Percentiles rank a stretch among this genome's conserved stretches.
These are phyloP conservation scores for Capsella bursapastoris DNA, from an alignment of 345 rosid genomes.

Conservation along the genomic window DNA sequence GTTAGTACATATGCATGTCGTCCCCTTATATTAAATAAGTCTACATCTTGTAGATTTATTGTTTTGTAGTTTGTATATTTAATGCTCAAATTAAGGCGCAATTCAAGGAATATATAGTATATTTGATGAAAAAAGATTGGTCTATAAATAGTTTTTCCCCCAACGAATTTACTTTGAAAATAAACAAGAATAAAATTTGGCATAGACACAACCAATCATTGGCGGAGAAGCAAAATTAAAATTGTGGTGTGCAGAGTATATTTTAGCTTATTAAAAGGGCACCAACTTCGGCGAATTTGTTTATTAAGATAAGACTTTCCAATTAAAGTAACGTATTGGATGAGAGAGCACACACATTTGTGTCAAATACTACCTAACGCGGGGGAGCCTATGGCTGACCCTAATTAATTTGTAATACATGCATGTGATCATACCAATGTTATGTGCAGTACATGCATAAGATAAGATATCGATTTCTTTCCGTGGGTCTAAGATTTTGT, in stretches of 20 bases:
- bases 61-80: neutral
- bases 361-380: conserved; percentile 32
- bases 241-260: too few relatives aligned
- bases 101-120: conserved; percentile 43
- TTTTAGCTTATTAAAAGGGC: neutral
- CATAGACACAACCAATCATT: conserved; percentile 33
- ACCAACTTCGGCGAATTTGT: conserved; percentile 25
- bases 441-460: conserved; percentile 5
- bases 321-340: conserved; percentile 38
- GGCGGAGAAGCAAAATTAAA: neutral
- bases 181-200: neutral
- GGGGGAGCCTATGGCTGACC: conserved; percentile 3
- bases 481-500: conserved; percentile 43
- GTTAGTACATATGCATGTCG: neutral
- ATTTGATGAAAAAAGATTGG: conserved; percentile 10
- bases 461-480: conserved; percentile 37
- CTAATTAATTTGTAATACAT: conserved; percentile 24
- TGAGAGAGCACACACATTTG: conserved; percentile 10
- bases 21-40: neutral
- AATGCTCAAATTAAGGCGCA: conserved; percentile 60
- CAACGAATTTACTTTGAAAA: neutral
- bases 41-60: neutral
- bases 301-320: conserved; percentile 36
- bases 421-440: conserved; percentile 27
- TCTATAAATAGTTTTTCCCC: conserved; percentile 1